These are phyloP conservation scores for Rubroboletus pulcherrimus DNA, from an alignment of 768 basidiomycete genomes.

Conservation along the genomic window DNA sequence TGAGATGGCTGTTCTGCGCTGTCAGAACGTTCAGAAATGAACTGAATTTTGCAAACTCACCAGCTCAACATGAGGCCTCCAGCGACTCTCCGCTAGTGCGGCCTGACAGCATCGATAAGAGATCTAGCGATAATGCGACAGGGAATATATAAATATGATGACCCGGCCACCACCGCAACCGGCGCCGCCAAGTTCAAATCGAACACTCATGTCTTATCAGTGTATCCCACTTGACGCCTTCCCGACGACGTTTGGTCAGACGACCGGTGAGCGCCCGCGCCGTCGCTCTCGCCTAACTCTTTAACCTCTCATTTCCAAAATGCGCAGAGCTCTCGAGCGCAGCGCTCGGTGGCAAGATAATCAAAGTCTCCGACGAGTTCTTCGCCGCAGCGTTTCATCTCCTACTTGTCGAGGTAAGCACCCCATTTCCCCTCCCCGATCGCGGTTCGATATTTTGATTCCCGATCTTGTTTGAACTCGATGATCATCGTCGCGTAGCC, in stretches of 20 bases:
- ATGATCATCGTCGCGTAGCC: slow-evolving; percentile 47
- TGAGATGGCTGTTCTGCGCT: no score
- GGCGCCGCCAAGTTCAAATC: background rate
- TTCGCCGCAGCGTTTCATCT: slow-evolving; percentile 86
- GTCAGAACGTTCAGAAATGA: no score
- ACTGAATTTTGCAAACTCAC: background rate
- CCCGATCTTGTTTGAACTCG: background rate
- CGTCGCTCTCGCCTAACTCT: no score
- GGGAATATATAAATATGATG: background rate
- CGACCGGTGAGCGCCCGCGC: slow-evolving; percentile 42
- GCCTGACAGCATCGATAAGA: background rate
- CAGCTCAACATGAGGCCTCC: background rate
- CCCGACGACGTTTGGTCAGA: slow-evolving; percentile 41
- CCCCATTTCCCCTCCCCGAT: background rate
- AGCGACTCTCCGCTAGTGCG: background rate
- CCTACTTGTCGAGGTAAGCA: slow-evolving; percentile 70
- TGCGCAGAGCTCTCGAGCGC: slow-evolving; percentile 81
- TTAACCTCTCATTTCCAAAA: background rate
- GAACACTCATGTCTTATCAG: slow-evolving; percentile 40
- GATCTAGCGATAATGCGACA: background rate
- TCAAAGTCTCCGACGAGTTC: slow-evolving; percentile 90
- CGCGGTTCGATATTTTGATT: background rate
- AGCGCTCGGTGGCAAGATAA: slow-evolving; percentile 71
- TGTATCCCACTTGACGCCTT: slow-evolving; percentile 46
- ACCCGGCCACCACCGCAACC: no score